phyloP scores from a whole-genome alignment of 1,284 basidiomycete species.

The Ganoderma lingzhi region DNA sequence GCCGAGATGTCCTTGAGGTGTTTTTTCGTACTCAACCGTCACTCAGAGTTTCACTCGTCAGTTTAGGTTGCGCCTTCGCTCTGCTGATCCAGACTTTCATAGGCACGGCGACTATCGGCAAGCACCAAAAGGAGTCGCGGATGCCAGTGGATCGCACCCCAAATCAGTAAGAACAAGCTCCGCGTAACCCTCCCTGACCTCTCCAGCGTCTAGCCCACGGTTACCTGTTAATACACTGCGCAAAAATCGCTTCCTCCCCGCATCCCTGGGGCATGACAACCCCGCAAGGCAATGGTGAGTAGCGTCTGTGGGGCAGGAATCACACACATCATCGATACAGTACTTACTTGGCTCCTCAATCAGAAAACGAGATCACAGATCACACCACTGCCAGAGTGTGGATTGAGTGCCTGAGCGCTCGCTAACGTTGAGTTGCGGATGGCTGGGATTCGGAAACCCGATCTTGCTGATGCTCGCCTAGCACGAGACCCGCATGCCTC shows the following conservation, averaged over 20 bases:
- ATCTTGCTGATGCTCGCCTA: conserved; percentile 16
- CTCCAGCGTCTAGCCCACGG: neutral
- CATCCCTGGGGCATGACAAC: neutral
- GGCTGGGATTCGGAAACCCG: neutral
- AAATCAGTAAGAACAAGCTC: neutral
- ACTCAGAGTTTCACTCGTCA: too few relatives aligned
- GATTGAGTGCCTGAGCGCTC: conserved; percentile 4
- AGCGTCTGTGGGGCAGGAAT: neutral
- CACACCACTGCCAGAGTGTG: neutral
- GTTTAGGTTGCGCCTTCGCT: too few relatives aligned
- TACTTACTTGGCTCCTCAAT: neutral
- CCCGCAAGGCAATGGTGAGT: neutral
- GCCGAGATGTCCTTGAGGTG: too few relatives aligned
- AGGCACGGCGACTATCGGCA: too few relatives aligned
- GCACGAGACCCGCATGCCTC: conserved; percentile 13
- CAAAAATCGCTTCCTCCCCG: neutral
- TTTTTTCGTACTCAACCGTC: too few relatives aligned
- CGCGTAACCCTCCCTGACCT: neutral
- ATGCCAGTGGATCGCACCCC: neutral
- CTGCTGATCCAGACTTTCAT: too few relatives aligned
- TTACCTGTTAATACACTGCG: too few relatives aligned
- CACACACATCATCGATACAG: neutral
- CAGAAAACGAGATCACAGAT: neutral
- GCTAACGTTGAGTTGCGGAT: neutral
- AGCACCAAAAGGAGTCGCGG: neutral